Conservation (phyloP, 2,329 filamentous ascomycete species). For the Monosporascus ibericus region DNA sequence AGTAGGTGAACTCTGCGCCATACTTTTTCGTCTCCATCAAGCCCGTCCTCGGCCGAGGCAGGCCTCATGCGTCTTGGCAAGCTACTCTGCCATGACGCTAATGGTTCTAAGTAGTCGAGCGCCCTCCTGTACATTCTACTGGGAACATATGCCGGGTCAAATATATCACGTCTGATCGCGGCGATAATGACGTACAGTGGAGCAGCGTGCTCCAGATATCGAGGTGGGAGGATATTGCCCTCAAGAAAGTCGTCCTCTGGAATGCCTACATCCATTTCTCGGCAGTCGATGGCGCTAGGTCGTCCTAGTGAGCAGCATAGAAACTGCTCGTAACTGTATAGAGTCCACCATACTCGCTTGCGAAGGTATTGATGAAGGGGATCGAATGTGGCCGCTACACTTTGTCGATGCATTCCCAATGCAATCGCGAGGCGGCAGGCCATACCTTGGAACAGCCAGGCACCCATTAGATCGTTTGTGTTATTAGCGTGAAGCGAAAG, state of each 20-base stretch:
- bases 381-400: conserved; percentile 30
- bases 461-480: conserved; percentile 33
- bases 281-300: conserved; percentile 24
- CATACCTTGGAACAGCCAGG: conserved; percentile 33
- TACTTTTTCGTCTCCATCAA: conserved; percentile 10
- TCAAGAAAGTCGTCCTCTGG: conserved; percentile 20
- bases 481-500: conserved; percentile 35
- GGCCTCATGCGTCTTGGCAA: conserved; percentile 13
- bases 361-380: conserved; percentile 19
- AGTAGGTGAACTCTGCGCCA: conserved; percentile 18
- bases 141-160: conserved; percentile 12
- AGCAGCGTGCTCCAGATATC: conserved; percentile 15
- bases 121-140: conserved; percentile 11
- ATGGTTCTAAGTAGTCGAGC: conserved; percentile 13
- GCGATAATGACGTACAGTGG: conserved; percentile 18
- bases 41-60: not conserved
- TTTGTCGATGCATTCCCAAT: conserved; percentile 37
- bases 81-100: conserved; percentile 12
- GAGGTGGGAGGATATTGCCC: conserved; percentile 14
- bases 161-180: conserved; percentile 22
- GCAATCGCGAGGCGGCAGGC: conserved; percentile 36
- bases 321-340: conserved; percentile 26
- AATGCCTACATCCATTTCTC: conserved; percentile 21
- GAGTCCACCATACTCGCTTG: conserved; percentile 26
- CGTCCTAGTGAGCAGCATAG: conserved; percentile 25